phyloP scores from a whole-genome alignment of 2,329 filamentous ascomycete genomes.

The Clarireedia sp. region DNA sequence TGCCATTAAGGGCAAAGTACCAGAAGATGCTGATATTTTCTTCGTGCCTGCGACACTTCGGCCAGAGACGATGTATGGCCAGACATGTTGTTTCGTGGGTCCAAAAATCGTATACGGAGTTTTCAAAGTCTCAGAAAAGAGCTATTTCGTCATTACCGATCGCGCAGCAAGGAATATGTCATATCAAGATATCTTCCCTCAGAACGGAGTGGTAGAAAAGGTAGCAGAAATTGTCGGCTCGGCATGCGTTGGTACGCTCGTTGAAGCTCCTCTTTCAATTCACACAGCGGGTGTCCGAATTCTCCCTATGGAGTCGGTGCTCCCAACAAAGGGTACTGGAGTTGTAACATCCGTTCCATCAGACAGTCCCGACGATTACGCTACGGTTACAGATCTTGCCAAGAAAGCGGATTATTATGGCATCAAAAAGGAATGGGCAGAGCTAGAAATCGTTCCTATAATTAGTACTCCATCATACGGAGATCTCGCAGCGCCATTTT shows the following conservation, averaged over 20 bases:
- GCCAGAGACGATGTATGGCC: slow-evolving; percentile 98
- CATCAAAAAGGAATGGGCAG: slow-evolving; percentile 94
- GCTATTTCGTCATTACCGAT: slow-evolving; percentile 79
- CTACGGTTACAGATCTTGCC: slow-evolving; percentile 74
- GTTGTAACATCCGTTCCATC: slow-evolving; percentile 95
- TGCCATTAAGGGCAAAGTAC: slow-evolving; percentile 67
- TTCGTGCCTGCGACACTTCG: slow-evolving; percentile 87
- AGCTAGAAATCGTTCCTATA: slow-evolving; percentile 80
- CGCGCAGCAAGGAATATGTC: slow-evolving; percentile 90
- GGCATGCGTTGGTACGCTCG: slow-evolving; percentile 77
- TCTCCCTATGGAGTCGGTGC: slow-evolving; percentile 89
- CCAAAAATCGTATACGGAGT: slow-evolving; percentile 85
- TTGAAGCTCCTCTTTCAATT: slow-evolving; percentile 81
- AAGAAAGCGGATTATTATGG: slow-evolving; percentile 97
- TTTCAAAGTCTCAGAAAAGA: slow-evolving; percentile 68
- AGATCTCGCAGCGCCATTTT: slow-evolving; percentile 70
- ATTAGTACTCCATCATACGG: slow-evolving; percentile 85
- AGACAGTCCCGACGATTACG: slow-evolving; percentile 92
- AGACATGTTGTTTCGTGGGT: slow-evolving; percentile 91
- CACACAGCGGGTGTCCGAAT: slow-evolving; percentile 80
- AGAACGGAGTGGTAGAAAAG: slow-evolving; percentile 68
- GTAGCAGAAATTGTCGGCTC: slow-evolving; percentile 68
- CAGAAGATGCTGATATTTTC: slow-evolving; percentile 71
- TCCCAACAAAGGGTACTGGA: slow-evolving; percentile 89
- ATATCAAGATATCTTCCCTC: slow-evolving; percentile 78